A percentile compares a stretch with the other conserved stretches of the same genome.
phyloP scores from a whole-genome alignment of 768 basidiomycete genomes.

The Lactarius vividus region DNA sequence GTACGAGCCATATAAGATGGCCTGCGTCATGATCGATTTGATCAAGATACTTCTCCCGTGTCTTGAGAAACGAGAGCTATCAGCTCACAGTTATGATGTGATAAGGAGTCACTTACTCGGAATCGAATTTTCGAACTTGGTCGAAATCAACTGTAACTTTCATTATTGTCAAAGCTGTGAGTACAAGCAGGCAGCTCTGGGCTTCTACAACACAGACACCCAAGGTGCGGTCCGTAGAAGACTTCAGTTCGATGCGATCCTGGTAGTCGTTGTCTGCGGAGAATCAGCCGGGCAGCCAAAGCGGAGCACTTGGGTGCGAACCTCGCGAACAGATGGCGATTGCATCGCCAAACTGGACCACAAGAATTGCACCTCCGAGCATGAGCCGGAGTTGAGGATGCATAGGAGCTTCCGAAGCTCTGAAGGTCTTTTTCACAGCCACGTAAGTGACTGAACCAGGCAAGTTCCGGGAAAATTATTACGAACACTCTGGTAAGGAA shows the following conservation, averaged over 20 bases:
- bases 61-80: slow-evolving; percentile 34
- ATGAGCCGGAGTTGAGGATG: slow-evolving; percentile 67
- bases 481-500: slow-evolving; percentile 77
- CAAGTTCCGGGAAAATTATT: not conserved
- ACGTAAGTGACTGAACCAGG: slow-evolving; percentile 1
- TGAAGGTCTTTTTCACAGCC: slow-evolving; percentile 47
- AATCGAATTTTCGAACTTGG: slow-evolving; percentile 56
- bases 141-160: slow-evolving; percentile 60
- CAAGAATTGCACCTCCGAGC: slow-evolving; percentile 54
- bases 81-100: not conserved
- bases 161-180: slow-evolving; percentile 71
- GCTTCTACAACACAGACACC: slow-evolving; percentile 60
- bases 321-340: slow-evolving; percentile 70
- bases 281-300: not conserved
- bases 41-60: slow-evolving; percentile 65
- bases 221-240: slow-evolving; percentile 61
- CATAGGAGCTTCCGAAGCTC: slow-evolving; percentile 59
- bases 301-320: slow-evolving; percentile 31
- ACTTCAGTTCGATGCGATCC: slow-evolving; percentile 71
- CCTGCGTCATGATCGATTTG: slow-evolving; percentile 79
- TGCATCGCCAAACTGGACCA: slow-evolving; percentile 74
- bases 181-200: slow-evolving; percentile 50
- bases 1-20: slow-evolving; percentile 72
- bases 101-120: slow-evolving; percentile 48
- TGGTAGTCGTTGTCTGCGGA: slow-evolving; percentile 62